A percentile compares a stretch with the other conserved stretches of the same genome.
phyloP scores from a whole-genome alignment of 2,329 filamentous ascomycete genomes.

The Talaromyces pinophilus region DNA sequence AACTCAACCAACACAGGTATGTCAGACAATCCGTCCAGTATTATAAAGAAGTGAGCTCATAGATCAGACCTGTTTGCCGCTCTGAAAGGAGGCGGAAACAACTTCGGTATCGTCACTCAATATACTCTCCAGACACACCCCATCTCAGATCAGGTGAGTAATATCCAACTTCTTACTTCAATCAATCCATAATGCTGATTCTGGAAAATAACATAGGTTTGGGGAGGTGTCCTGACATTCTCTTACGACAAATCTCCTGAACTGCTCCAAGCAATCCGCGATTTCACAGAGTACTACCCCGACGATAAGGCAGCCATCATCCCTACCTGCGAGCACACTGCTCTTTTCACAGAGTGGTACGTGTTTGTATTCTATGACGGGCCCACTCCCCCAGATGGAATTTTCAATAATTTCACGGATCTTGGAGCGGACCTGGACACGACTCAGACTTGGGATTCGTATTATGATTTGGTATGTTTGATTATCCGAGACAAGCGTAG shows the following conservation, averaged over 20 bases:
- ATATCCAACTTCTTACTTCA: no score
- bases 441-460: slow-evolving; percentile 50
- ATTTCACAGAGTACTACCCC: slow-evolving; percentile 50
- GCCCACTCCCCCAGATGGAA: slow-evolving; percentile 51
- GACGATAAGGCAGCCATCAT: slow-evolving; percentile 64
- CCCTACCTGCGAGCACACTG: slow-evolving; percentile 54
- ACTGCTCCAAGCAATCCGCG: slow-evolving; percentile 35
- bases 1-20: slow-evolving; percentile 37
- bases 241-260: slow-evolving; percentile 41
- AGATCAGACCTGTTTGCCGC: slow-evolving; percentile 43
- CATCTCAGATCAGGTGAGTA: slow-evolving; percentile 34
- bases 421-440: slow-evolving; percentile 49
- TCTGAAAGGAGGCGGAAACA: slow-evolving; percentile 48
- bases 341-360: slow-evolving; percentile 57
- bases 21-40: neutral
- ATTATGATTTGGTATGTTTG: slow-evolving; percentile 49
- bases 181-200: no score
- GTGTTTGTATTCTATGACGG: slow-evolving; percentile 67
- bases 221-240: slow-evolving; percentile 52
- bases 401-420: slow-evolving; percentile 60
- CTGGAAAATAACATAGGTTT: slow-evolving; percentile 35
- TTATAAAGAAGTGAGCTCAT: neutral
- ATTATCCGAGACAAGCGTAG: neutral
- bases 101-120: slow-evolving; percentile 48
- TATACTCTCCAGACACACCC: slow-evolving; percentile 40